Evolutionary conservation across 2,329 filamentous ascomycete genomes (phyloP).

Genomic region (Elsinoe fawcettii): DNA sequence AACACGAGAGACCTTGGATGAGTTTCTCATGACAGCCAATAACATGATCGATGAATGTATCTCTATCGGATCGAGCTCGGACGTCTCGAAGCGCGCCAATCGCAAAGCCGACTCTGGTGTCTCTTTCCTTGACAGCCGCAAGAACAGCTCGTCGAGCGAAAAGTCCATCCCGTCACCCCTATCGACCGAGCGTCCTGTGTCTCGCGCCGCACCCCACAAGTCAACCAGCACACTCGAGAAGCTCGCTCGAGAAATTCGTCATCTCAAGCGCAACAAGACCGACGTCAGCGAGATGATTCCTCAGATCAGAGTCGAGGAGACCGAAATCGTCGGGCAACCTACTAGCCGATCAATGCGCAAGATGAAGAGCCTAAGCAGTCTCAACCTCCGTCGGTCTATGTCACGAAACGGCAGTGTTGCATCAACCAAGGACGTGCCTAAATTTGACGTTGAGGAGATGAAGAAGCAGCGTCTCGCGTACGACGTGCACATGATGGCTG

Average conservation of each 20-base stretch:
- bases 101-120: conserved; percentile 58
- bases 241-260: conserved; percentile 51
- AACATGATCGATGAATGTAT: conserved; percentile 54
- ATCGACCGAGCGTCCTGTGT: conserved; percentile 16
- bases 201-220: conserved; percentile 20
- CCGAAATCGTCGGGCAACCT: conserved; percentile 8
- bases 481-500: conserved; percentile 34
- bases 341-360: conserved; percentile 24
- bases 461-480: conserved; percentile 40
- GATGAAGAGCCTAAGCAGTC: conserved; percentile 30
- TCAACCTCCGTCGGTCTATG: conserved; percentile 25
- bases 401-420: conserved; percentile 29
- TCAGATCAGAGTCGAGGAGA: conserved; percentile 10
- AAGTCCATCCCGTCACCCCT: conserved; percentile 22
- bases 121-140: conserved; percentile 42
- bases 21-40: conserved; percentile 52
- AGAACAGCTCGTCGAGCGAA: conserved; percentile 20
- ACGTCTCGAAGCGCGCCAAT: conserved; percentile 29
- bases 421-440: conserved; percentile 26
- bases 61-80: conserved; percentile 40
- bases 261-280: conserved; percentile 48
- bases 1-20: conserved; percentile 43
- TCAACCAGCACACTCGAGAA: conserved; percentile 50
- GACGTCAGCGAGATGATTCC: conserved; percentile 43
- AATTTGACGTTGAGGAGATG: conserved; percentile 44